Percentiles rank a stretch among this genome's conserved stretches.
Evolutionary conservation across 495 filamentous ascomycete species (phyloP).

Genomic region (Hyaloscypha hepaticicola): DNA sequence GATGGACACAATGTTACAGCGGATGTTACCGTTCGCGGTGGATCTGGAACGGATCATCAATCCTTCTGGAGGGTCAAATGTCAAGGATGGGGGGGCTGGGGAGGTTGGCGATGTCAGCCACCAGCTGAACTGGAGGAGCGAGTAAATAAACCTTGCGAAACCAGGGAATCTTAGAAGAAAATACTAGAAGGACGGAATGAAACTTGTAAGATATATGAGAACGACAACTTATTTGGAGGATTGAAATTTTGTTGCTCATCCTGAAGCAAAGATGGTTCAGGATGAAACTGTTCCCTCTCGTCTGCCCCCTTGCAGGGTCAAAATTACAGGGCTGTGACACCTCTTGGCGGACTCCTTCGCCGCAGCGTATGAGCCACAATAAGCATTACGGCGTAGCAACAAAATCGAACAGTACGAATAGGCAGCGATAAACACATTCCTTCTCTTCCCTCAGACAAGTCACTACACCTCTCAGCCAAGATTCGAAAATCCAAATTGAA

Average conservation of each 20-base stretch:
- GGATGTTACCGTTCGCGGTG: too few species aligned
- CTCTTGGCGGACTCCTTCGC: neutral
- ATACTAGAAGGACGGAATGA: neutral
- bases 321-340: slow-evolving; percentile 5
- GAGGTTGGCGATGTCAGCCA: too few species aligned
- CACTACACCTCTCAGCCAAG: neutral
- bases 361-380: neutral
- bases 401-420: neutral
- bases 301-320: neutral
- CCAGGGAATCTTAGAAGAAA: too few species aligned
- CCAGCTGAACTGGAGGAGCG: too few species aligned
- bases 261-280: slow-evolving; percentile 11
- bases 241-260: neutral
- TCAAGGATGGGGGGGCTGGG: too few species aligned
- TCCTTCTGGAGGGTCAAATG: too few species aligned
- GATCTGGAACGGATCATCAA: too few species aligned
- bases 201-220: neutral
- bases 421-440: neutral
- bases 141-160: too few species aligned
- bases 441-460: neutral
- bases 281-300: slow-evolving; percentile 5
- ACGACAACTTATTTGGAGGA: neutral
- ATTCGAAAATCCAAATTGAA: neutral
- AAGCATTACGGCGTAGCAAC: slow-evolving; percentile 9
- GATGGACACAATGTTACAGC: too few species aligned